Base-by-base conservation (phyloP, 441 rosid species). In the Arabidopsis lyrata region DNA sequence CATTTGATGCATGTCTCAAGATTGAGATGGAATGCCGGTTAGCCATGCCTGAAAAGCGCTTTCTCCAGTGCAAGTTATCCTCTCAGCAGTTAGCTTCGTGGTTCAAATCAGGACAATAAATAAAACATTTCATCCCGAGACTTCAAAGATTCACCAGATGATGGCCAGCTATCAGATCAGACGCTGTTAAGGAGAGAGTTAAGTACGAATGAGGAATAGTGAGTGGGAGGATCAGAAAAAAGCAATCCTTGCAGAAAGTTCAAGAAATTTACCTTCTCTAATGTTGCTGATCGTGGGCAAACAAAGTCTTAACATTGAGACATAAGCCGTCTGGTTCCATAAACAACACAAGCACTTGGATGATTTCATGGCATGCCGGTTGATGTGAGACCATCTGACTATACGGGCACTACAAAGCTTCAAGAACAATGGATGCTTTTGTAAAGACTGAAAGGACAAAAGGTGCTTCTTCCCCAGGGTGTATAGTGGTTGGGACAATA, bases 391-490 rank as follows among this genome's bases (percentile, higher is more conserved):
- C 67, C 67, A 73, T 79, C 73, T 54, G 69, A 76, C 81, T 75
- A 66, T 41, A 50, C 35, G 55, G 63, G 24, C 58, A 65, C 82
- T 82, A 96, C 69, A 96, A 85, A 50, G 96, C 83, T 84, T 96
- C 99, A 78, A 96, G 85, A 75, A 87, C 81, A 66, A 92, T 68
- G 14, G 98, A 88, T 54, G 99, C 93, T 83, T 96, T 96, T 70
- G 98, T 88, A 85, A 96, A 96, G 76, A 96, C 97, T 27, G 99
- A 96, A 71, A 94, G 93, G 68, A 96, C 97, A 83, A 94, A 96
- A 2, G 99, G 99, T 31, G 99, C 99, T 85, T 96, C 99, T 84
- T 96, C 99, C 72, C 99, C 99, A 5, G 99, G 99, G 79, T 90
- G 99, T 85, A 96, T 92, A 50, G 99, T 96, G 27, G 99, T 96